These are phyloP conservation scores for Debaryomyces hansenii DNA, from an alignment of 805 yeast genomes.

Conservation along the genomic window DNA sequence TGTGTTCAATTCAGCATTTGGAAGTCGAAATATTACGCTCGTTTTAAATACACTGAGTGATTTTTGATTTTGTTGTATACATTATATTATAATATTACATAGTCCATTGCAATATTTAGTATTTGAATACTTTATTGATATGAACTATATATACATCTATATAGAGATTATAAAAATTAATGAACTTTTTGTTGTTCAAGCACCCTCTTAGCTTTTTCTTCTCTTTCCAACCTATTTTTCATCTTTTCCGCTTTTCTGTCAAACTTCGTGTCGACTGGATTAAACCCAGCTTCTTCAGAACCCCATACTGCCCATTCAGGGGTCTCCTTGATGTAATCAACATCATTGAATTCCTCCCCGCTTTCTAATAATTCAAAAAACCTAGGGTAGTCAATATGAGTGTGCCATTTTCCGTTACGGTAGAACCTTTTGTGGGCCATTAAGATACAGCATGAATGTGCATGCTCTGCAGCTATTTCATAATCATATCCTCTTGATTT, in stretches of 20 bases:
- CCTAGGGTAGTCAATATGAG: conserved; percentile 80
- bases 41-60: too few species aligned
- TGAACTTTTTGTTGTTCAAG: conserved; percentile 8
- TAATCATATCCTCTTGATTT: conserved; percentile 67
- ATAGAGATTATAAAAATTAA: neutral
- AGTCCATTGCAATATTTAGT: too few species aligned
- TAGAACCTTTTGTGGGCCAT: conserved; percentile 75
- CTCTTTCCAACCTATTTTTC: conserved; percentile 46
- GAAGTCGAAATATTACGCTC: too few species aligned
- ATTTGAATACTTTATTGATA: too few species aligned
- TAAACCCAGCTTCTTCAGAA: conserved; percentile 80
- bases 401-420: conserved; percentile 74
- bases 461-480: conserved; percentile 91
- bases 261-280: conserved; percentile 76
- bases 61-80: too few species aligned
- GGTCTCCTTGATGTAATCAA: conserved; percentile 79
- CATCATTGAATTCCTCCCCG: conserved; percentile 68
- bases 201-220: conserved; percentile 18
- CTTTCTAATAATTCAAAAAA: conserved; percentile 69
- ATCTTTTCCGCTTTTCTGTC: conserved; percentile 62
- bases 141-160: neutral
- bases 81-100: too few species aligned
- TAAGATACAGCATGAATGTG: conserved; percentile 89
- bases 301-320: conserved; percentile 95
- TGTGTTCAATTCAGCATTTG: too few species aligned